A percentile compares a stretch with the other conserved stretches of the same genome.
phyloP scores from a whole-genome alignment of 805 yeast genomes.

The Kodamaea jinghongensis region DNA sequence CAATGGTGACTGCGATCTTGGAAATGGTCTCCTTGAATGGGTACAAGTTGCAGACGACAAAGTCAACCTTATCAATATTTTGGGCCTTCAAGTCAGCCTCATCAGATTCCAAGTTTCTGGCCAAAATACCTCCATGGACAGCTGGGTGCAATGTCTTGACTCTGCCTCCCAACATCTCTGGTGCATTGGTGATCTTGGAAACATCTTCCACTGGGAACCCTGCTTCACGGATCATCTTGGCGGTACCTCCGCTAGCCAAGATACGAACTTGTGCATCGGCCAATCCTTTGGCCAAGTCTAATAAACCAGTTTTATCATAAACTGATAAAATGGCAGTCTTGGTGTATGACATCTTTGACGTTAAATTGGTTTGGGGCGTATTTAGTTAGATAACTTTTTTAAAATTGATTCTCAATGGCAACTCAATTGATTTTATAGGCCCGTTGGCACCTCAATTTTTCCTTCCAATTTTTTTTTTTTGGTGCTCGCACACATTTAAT shows the following conservation, averaged over 20 bases:
- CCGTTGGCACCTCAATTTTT: not conserved
- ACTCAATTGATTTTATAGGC: conserved; percentile 7
- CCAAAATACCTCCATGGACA: conserved; percentile 96
- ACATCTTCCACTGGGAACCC: conserved; percentile 98
- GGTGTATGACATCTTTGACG: conserved; percentile 27
- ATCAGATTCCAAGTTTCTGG: conserved; percentile 88
- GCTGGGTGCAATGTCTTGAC: conserved; percentile 99
- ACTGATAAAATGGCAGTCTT: conserved; percentile 96
- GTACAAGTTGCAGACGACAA: conserved; percentile 94
- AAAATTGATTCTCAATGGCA: conserved; percentile 1
- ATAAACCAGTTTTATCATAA: conserved; percentile 93
- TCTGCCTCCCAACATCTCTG: conserved; percentile 98
- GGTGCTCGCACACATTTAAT: conserved; percentile 5
- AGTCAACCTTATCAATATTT: conserved; percentile 94
- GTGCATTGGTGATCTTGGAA: conserved; percentile 92
- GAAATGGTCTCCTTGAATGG: conserved; percentile 98
- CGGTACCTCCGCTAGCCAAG: conserved; percentile 97
- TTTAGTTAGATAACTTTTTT: conserved; percentile 2
- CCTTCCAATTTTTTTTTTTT: conserved; percentile 6
- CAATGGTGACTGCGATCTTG: conserved; percentile 90
- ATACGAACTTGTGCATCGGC: conserved; percentile 85
- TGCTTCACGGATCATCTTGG: conserved; percentile 89
- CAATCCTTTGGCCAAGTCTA: conserved; percentile 95
- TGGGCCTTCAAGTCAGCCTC: conserved; percentile 84
- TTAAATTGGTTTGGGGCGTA: not conserved